phyloP scores from a whole-genome alignment of 1,284 basidiomycete genomes.

The Ceratorhiza oryzae-sativae region DNA sequence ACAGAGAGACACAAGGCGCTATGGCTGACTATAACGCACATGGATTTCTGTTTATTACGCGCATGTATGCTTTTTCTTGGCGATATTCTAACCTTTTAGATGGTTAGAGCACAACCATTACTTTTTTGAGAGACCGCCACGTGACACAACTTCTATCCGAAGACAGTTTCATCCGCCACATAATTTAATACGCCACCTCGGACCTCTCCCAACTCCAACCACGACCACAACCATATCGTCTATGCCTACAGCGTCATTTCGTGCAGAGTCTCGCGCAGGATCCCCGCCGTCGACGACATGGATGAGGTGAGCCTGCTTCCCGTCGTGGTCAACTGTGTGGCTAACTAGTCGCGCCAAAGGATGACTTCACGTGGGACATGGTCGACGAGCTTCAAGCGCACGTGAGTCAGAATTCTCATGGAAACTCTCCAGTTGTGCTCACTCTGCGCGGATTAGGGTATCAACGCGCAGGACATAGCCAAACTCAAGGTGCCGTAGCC shows the following conservation, averaged over 20 bases:
- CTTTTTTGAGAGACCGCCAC: not conserved
- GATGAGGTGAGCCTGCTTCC: not conserved
- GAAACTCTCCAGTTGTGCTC: slow-evolving; percentile 34
- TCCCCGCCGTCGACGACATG: slow-evolving; percentile 8
- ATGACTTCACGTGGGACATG: slow-evolving; percentile 67
- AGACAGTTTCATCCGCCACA: slow-evolving; percentile 5
- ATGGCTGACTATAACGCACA: too few species aligned
- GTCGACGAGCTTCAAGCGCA: slow-evolving; percentile 90
- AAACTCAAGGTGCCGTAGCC: slow-evolving; percentile 77
- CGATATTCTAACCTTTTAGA: too few species aligned
- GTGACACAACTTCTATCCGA: slow-evolving; percentile 1
- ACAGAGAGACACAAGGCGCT: too few species aligned
- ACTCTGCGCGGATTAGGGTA: slow-evolving; percentile 64
- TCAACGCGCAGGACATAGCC: slow-evolving; percentile 91
- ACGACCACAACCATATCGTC: not conserved
- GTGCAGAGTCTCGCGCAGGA: slow-evolving; percentile 14
- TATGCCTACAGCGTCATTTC: slow-evolving; percentile 21
- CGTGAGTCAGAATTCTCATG: slow-evolving; percentile 55
- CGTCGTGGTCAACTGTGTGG: not conserved
- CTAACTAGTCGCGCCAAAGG: not conserved
- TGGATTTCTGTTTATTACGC: too few species aligned
- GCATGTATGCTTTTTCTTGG: too few species aligned
- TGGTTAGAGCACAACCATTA: not conserved
- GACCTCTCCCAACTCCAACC: not conserved
- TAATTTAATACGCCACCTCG: not conserved